A percentile compares a stretch with the other conserved stretches of the same genome.
Evolutionary conservation across 345 rosid genomes (phyloP).

Genomic region (Brassica nigra): DNA sequence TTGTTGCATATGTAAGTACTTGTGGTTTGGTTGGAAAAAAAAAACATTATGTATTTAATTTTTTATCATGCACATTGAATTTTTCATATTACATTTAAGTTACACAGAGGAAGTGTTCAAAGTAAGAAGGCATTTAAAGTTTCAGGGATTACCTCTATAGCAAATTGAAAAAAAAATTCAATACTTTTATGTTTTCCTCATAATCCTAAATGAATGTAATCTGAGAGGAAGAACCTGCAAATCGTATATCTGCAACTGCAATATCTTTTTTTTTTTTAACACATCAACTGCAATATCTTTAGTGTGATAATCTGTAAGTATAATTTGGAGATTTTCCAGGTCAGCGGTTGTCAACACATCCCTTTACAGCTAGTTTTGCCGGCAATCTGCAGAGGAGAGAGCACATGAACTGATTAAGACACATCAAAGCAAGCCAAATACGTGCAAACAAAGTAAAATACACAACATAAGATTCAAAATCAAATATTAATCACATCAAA

Average conservation of each 20-base stretch:
- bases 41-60: conserved; percentile 9
- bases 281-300: conserved; percentile 30
- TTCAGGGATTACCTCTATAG: conserved; percentile 21
- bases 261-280: conserved; percentile 1
- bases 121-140: conserved; percentile 12
- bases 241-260: conserved; percentile 17
- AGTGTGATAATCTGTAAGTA: conserved; percentile 20
- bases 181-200: conserved; percentile 24
- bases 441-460: conserved; percentile 1
- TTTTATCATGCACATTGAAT: conserved; percentile 42
- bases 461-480: background rate
- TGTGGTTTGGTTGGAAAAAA: background rate
- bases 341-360: conserved; percentile 34
- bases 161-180: background rate
- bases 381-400: conserved; percentile 31
- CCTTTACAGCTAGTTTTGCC: conserved; percentile 32
- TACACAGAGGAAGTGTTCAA: conserved; percentile 36
- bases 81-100: conserved; percentile 30
- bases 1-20: background rate
- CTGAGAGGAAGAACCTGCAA: conserved; percentile 16
- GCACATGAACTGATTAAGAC: conserved; percentile 11
- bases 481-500: background rate
- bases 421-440: background rate
- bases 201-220: conserved; percentile 34
- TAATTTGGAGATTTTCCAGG: conserved; percentile 19